Percentiles rank a stretch among this genome's conserved stretches.
Evolutionary conservation across 2,329 filamentous ascomycete genomes (phyloP).

Genomic region (Monilinia laxa): DNA sequence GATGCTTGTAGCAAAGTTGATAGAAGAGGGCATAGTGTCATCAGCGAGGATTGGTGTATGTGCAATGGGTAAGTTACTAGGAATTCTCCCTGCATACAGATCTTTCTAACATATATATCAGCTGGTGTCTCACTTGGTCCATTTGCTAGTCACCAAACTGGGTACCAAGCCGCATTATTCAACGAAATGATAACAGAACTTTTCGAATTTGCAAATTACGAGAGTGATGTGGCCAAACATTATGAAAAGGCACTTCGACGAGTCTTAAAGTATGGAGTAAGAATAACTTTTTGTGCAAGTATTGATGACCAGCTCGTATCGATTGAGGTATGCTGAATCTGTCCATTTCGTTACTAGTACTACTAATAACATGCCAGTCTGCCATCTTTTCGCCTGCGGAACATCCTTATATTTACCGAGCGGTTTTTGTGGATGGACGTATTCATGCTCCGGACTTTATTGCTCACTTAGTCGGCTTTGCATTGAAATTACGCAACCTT

Average conservation of each 20-base stretch:
- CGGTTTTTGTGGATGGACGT: constrained; percentile 93
- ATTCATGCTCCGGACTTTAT: constrained; percentile 93
- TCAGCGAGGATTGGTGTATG: constrained; percentile 80
- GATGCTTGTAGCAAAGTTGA: constrained; percentile 89
- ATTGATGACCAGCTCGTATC: constrained; percentile 97
- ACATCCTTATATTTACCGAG: constrained; percentile 91
- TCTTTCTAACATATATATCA: constrained; percentile 45
- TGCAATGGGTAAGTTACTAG: constrained; percentile 56
- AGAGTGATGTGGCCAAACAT: constrained; percentile 77
- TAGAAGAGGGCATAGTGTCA: constrained; percentile 82
- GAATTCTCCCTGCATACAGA: neutral
- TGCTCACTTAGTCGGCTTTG: constrained; percentile 87
- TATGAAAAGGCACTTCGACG: constrained; percentile 75
- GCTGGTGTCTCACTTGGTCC: constrained; percentile 92
- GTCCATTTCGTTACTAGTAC: constrained; percentile 30
- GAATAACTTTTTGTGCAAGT: constrained; percentile 85
- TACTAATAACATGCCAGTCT: constrained; percentile 51
- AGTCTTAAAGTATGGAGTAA: constrained; percentile 74
- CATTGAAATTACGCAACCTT: constrained; percentile 88
- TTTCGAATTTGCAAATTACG: constrained; percentile 85
- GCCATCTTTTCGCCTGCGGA: constrained; percentile 81
- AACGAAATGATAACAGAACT: constrained; percentile 91
- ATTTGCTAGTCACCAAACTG: constrained; percentile 54
- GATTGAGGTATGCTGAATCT: constrained; percentile 63
- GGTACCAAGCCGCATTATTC: constrained; percentile 53